These are phyloP conservation scores for Amesomyces nigricolor DNA, from an alignment of 2,329 filamentous ascomycete genomes.

Conservation along the genomic window DNA sequence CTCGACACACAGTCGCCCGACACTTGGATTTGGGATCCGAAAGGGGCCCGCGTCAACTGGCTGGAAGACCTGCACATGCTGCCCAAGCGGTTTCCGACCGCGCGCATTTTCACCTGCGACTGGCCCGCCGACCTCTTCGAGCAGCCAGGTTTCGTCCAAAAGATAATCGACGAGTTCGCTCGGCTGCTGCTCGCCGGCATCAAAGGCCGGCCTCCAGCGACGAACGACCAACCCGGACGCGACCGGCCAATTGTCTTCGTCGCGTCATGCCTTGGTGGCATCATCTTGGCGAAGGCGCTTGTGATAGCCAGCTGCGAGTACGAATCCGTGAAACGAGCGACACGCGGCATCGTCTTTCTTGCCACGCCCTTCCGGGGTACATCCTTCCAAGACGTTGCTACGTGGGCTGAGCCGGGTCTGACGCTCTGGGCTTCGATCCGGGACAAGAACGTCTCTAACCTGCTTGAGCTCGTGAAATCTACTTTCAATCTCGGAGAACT, in stretches of 20 bases:
- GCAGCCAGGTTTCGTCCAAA: slow-evolving; percentile 15
- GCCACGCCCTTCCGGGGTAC: slow-evolving; percentile 30
- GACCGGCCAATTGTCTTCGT: slow-evolving; percentile 29
- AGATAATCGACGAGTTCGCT: slow-evolving; percentile 23
- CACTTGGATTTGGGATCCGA: slow-evolving; percentile 26
- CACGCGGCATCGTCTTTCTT: slow-evolving; percentile 28
- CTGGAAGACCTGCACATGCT: slow-evolving; percentile 26
- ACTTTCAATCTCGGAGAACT: slow-evolving; percentile 22
- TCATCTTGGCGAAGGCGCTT: slow-evolving; percentile 30
- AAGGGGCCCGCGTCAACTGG: slow-evolving; percentile 24
- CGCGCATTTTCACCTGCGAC: slow-evolving; percentile 30
- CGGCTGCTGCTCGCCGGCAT: slow-evolving; percentile 26
- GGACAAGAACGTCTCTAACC: slow-evolving; percentile 12
- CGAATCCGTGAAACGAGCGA: slow-evolving; percentile 23
- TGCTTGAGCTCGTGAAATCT: slow-evolving; percentile 21
- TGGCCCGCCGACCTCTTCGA: slow-evolving; percentile 27
- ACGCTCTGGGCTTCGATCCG: slow-evolving; percentile 15
- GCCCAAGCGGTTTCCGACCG: slow-evolving; percentile 14
- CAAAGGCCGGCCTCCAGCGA: neutral
- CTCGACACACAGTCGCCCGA: slow-evolving; percentile 30
- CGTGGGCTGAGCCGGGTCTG: slow-evolving; percentile 22
- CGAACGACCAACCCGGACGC: slow-evolving; percentile 1
- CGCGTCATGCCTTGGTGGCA: slow-evolving; percentile 32
- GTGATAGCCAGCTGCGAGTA: slow-evolving; percentile 11
- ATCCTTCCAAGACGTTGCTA: slow-evolving; percentile 25